Conservation (phyloP, 768 basidiomycete genomes). For the Kwoniella shandongensis region DNA sequence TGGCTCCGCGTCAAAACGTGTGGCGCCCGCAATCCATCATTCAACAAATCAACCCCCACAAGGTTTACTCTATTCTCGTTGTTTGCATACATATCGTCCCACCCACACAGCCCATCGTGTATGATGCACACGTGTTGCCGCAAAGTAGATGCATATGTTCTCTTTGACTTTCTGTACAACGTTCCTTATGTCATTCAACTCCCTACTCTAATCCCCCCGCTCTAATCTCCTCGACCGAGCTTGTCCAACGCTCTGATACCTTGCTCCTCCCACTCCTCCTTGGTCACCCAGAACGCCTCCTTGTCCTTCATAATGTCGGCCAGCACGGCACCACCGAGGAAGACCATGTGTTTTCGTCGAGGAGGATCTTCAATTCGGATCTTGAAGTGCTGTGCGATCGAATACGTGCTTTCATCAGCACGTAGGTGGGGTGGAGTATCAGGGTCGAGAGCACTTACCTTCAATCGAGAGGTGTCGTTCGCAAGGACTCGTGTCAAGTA, state of each 20-base stretch:
- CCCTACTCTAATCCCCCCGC: not conserved
- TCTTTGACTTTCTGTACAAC: slow-evolving; percentile 9
- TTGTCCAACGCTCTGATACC: slow-evolving; percentile 79
- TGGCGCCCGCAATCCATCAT: too few relatives aligned
- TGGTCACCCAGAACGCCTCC: slow-evolving; percentile 91
- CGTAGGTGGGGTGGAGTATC: too few relatives aligned
- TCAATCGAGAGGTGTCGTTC: slow-evolving; percentile 77
- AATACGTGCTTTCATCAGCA: not conserved
- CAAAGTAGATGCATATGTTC: not conserved
- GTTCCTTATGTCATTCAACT: not conserved
- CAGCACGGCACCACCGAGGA: slow-evolving; percentile 96
- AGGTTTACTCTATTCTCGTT: too few relatives aligned
- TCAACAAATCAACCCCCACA: too few relatives aligned
- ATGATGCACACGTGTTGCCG: too few relatives aligned
- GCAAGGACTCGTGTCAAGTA: slow-evolving; percentile 85
- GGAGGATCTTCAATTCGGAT: slow-evolving; percentile 98
- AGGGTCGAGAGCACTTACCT: slow-evolving; percentile 61
- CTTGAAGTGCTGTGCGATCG: slow-evolving; percentile 86
- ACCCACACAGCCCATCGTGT: too few relatives aligned
- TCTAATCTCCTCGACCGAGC: slow-evolving; percentile 64
- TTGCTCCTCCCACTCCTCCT: slow-evolving; percentile 94
- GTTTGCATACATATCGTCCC: too few relatives aligned
- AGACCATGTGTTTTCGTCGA: slow-evolving; percentile 98
- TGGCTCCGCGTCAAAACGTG: too few relatives aligned
- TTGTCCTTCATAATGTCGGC: slow-evolving; percentile 97